Evolutionary conservation across 2,329 filamentous ascomycete genomes (phyloP).

Genomic region (Phyllosticta paracitricarpa): DNA sequence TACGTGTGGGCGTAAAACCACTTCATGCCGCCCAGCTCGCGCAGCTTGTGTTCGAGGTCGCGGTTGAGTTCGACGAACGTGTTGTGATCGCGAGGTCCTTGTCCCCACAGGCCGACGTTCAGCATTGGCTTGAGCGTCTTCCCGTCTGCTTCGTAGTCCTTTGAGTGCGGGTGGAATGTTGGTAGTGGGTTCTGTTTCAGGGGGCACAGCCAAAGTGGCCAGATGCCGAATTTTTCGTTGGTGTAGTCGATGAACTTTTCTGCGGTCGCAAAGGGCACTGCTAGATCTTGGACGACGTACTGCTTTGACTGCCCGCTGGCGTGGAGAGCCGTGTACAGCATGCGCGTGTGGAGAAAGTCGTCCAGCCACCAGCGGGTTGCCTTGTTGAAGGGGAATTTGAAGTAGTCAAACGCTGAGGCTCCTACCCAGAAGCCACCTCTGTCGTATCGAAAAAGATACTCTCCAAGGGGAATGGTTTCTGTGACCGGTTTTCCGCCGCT

Average conservation of each 20-base stretch:
- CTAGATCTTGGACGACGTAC: constrained; percentile 57
- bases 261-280: constrained; percentile 33
- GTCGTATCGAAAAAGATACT: constrained; percentile 65
- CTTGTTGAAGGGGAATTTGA: constrained; percentile 54
- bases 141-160: constrained; percentile 19
- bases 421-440: constrained; percentile 61
- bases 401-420: constrained; percentile 48
- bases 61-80: constrained; percentile 47
- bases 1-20: constrained; percentile 62
- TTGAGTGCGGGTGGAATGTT: constrained; percentile 11
- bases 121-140: constrained; percentile 23
- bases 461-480: constrained; percentile 51
- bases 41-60: constrained; percentile 49
- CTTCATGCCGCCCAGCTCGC: constrained; percentile 54
- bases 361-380: constrained; percentile 53
- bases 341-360: constrained; percentile 51
- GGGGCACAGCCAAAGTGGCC: constrained; percentile 41
- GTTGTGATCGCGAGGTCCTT: not conserved
- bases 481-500: constrained; percentile 19
- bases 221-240: constrained; percentile 31
- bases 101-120: constrained; percentile 64
- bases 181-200: constrained; percentile 17
- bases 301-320: constrained; percentile 49
- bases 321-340: constrained; percentile 57
- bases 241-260: constrained; percentile 36